Evolutionary conservation across 2,329 filamentous ascomycete genomes (phyloP), one percentile per base, ranked within the genome.

Genomic region (Calonectria hongkongensis): DNA sequence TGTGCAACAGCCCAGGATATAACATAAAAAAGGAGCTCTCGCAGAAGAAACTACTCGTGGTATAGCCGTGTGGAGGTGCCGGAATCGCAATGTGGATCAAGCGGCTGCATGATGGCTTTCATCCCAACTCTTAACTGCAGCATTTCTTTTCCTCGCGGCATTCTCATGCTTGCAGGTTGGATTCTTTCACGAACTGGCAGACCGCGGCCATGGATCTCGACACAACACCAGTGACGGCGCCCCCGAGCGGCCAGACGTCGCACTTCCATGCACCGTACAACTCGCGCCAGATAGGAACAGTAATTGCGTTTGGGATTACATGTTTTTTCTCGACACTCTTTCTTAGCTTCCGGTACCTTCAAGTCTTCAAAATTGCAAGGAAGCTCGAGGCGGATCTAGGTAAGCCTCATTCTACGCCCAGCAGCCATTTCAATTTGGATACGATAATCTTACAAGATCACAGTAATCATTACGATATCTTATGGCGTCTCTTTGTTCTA

Each of bases 181-280:
- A 16, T 43, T 25, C n/a, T 25, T 36, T 36, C 33, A 36, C 33
- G 33, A 13, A 36, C 33, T 36, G 33, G 33, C 33, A 36, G 10
- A 36, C 33, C 33, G 43, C 25, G n/a, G n/a, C 45, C 45, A 62
- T 62, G 50, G 50, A 50, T 28, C 13, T 48, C 13, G 18, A 39
- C 15, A 65, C 27, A 15, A 65, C 43, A 21, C 62, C 41, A 2
- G 39, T 27, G 36, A 45, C 33, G 25, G 6, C 43, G 27, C 62
- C 43, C 9, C 62, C 62, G 41, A 12, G 18, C 43, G 62, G 62
- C 41, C 39, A 65, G 62, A 39, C n/a, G 41, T 65, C 41, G n/a
- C 18, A 65, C 27, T 65, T 65, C 28, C 25, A 48, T 16, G 41
- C 25, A 16, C 41, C 62, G 1, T 65, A 65, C 62, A 65, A 65